Conservation (phyloP, 1,284 basidiomycete species). For the Sporisorium exsertum region DNA sequence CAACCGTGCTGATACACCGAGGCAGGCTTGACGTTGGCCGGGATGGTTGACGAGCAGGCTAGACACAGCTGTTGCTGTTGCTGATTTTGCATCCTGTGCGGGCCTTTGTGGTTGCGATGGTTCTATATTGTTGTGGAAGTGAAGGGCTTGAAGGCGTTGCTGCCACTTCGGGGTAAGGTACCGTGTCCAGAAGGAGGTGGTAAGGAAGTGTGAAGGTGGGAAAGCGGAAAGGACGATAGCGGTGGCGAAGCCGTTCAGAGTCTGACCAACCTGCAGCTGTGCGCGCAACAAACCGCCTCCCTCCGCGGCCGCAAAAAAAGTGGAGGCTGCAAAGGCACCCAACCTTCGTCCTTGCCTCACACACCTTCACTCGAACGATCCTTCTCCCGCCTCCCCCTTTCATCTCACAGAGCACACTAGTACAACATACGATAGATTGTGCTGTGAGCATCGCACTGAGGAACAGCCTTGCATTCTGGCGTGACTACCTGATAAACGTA, state of each 20-base stretch:
- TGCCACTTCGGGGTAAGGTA: too few relatives aligned
- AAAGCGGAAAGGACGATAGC: neutral
- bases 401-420: neutral
- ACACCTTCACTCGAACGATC: neutral
- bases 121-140: neutral
- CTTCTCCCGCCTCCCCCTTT: neutral
- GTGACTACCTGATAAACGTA: conserved; percentile 74
- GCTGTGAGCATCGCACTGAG: too few relatives aligned
- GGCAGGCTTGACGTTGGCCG: conserved; percentile 17
- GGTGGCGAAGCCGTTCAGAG: conserved; percentile 9
- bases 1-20: conserved; percentile 45
- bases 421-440: neutral
- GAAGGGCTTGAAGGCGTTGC: neutral
- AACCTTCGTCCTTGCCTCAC: too few relatives aligned
- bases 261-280: conserved; percentile 3
- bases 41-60: conserved; percentile 39
- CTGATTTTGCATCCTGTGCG: conserved; percentile 5
- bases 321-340: neutral
- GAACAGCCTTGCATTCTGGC: conserved; percentile 61
- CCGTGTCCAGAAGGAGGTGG: too few relatives aligned
- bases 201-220: neutral
- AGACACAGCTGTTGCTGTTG: conserved; percentile 28
- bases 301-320: neutral
- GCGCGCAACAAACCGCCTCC: neutral
- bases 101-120: neutral